phyloP scores from a whole-genome alignment of 495 filamentous ascomycete genomes.

The Hypoxylon fuscum region DNA sequence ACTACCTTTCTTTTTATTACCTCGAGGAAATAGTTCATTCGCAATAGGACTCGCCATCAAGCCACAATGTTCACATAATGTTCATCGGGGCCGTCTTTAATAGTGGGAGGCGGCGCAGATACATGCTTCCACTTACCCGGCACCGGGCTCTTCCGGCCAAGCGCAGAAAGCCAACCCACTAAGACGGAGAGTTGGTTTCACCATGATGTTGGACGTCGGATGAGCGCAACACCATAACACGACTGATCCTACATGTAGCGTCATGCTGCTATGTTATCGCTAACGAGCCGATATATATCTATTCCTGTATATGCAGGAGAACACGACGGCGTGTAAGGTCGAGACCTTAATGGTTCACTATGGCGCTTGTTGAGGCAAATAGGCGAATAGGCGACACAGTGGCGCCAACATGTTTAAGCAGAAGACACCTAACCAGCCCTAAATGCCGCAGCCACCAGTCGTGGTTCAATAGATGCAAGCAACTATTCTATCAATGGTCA shows the following conservation, averaged over 20 bases:
- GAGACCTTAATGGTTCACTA: constrained; percentile 12
- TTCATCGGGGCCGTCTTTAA: no score
- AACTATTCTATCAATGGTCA: constrained; percentile 3
- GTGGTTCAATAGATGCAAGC: constrained; percentile 5
- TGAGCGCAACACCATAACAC: not conserved
- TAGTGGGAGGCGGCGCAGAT: no score
- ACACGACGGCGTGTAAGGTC: constrained; percentile 16
- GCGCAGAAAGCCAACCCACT: no score
- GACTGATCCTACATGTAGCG: not conserved
- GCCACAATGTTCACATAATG: no score
- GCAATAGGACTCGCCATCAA: no score
- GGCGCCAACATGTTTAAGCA: constrained; percentile 33
- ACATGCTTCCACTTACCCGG: no score
- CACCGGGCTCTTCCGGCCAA: no score
- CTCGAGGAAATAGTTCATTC: not conserved
- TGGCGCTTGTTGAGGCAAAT: constrained; percentile 31
- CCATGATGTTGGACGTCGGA: no score
- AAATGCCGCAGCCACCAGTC: constrained; percentile 18
- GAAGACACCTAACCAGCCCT: constrained; percentile 1
- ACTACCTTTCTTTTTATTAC: constrained; percentile 9
- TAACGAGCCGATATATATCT: not conserved
- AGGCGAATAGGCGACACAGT: constrained; percentile 17
- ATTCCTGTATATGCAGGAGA: constrained; percentile 6
- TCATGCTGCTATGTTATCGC: not conserved
- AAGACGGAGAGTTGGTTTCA: no score